Base-by-base conservation (phyloP, 2,329 filamentous ascomycete genomes). In the Aspergillus bombycis region DNA sequence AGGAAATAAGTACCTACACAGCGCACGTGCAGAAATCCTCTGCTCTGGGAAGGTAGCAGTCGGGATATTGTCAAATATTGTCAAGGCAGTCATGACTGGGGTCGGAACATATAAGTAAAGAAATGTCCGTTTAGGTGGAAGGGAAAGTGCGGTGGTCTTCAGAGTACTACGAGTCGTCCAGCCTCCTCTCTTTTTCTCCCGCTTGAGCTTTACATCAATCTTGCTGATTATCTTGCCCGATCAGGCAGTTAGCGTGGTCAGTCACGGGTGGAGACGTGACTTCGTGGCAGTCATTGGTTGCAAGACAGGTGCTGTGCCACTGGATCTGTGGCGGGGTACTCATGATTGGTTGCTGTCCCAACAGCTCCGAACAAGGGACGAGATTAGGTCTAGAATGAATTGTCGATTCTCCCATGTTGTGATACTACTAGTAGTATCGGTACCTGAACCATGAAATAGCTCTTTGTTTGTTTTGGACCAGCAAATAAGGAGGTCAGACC, bases 171-270 rank as follows among this genome's bases (percentile, higher is more conserved):
- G 38, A 65, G 59, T 67, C 62, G 63, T 60, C 67, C 67, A 68
- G 65, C 67, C 67, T 65, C 67, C 59, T 61, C 59, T 48, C 54
- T 66, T 66, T 66, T 66, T 45, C 50, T 34, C 53, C 41, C 32
- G 28, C 48, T 19, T 60, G 41, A 58, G 12, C 28, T 61, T 54
- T 38, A 55, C 23, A 54, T 45, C 54, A 48, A 46, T 46, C 43
- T 12, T 46, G 23, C 38, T 48, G 59, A 61, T 30, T 46, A 57
- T 62, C 58, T 62, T 36, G 50, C 62, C 55, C 62, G 38, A 64
- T 58, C 43, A 55, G 58, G 62, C 54, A 58, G 58, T 28, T 38
- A 50, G 46, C 46, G 46, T 28, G 26, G 16, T 11, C 38, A 28
- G 48, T 55, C 52, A 36, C 32, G 26, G 21, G 57, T 53, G 57